Conservation (phyloP, 768 basidiomycete genomes). For the Suillus brevipes region DNA sequence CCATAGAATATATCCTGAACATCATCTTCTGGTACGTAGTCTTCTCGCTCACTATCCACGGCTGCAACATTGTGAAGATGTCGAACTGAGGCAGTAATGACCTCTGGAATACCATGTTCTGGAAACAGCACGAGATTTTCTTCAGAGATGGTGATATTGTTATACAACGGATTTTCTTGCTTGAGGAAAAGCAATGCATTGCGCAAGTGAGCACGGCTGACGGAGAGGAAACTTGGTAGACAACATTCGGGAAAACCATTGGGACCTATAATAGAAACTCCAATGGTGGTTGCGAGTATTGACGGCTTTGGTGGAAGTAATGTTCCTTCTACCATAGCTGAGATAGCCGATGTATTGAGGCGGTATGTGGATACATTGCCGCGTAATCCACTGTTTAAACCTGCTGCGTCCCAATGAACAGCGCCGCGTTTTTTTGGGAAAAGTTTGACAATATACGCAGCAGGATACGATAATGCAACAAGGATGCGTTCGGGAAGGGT, state of each 20-base stretch:
- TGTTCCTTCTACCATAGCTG: not conserved
- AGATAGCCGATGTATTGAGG: slow-evolving; percentile 20
- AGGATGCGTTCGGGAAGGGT: not conserved
- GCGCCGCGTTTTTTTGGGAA: not conserved
- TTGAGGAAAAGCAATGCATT: not conserved
- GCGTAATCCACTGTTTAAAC: not conserved
- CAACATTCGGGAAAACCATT: not conserved
- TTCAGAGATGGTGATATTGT: not conserved
- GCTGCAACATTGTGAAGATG: not conserved
- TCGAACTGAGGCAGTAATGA: not conserved
- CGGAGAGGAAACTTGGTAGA: not conserved
- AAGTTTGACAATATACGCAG: not conserved
- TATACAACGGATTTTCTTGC: not conserved
- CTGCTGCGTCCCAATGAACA: not conserved
- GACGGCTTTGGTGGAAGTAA: not conserved
- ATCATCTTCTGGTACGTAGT: not conserved
- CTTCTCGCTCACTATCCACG: not conserved
- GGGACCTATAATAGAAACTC: not conserved
- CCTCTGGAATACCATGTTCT: not conserved
- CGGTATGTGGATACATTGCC: not conserved
- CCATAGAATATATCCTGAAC: not conserved
- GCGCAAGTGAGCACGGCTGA: not conserved
- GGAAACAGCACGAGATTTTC: not conserved
- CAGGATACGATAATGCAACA: not conserved
- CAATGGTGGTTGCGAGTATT: not conserved